These are phyloP conservation scores for Microthlaspi erraticum DNA, from an alignment of 345 rosid genomes.

Conservation along the genomic window DNA sequence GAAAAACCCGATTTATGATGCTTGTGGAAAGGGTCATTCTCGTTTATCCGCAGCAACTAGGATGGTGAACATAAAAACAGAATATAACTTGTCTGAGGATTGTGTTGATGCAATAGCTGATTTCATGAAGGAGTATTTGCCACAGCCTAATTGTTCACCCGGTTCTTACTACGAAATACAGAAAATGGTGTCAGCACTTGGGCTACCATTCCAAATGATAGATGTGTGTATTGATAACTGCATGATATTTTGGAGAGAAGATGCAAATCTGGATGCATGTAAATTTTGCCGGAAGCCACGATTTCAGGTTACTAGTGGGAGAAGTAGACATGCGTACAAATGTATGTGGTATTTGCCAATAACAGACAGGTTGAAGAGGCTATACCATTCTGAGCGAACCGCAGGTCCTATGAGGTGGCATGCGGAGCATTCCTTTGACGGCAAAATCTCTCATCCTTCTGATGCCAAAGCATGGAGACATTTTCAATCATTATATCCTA, in stretches of 20 bases:
- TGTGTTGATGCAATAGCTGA: too few relatives aligned
- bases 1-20: too few relatives aligned
- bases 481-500: neutral
- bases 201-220: too few relatives aligned
- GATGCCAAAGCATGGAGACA: neutral
- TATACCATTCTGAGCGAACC: neutral
- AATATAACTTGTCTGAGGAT: too few relatives aligned
- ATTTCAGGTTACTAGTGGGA: neutral
- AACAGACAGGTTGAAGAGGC: neutral
- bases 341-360: too few relatives aligned
- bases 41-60: too few relatives aligned
- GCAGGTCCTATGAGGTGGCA: conserved; percentile 1
- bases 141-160: too few relatives aligned
- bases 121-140: too few relatives aligned
- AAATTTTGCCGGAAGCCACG: neutral
- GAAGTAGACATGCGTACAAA: neutral
- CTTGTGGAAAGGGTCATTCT: too few relatives aligned
- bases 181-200: too few relatives aligned
- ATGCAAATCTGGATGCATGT: neutral
- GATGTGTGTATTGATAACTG: neutral
- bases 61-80: too few relatives aligned
- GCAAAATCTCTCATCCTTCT: neutral
- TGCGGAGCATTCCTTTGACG: neutral
- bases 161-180: too few relatives aligned
- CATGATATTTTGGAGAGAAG: neutral